Conservation (phyloP, 768 basidiomycete genomes). For the Sporobolomyces phaffii region DNA sequence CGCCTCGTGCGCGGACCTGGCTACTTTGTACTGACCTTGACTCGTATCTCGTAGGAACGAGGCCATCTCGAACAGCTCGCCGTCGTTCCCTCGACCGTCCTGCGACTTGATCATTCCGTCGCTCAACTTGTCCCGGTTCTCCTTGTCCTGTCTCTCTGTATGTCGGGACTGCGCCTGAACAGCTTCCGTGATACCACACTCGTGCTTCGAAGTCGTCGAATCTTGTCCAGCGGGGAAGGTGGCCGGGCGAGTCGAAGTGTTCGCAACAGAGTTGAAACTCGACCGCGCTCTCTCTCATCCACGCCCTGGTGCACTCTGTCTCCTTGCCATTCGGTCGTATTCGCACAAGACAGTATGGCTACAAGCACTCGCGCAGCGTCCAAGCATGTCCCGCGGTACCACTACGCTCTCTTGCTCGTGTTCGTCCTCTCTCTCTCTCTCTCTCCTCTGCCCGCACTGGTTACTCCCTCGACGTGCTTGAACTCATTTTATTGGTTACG, state of each 20-base stretch:
- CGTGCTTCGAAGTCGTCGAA: too few species aligned
- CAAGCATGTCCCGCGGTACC: not conserved
- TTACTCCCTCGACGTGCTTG: too few species aligned
- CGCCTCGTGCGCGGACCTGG: too few species aligned
- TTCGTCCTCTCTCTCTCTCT: not conserved
- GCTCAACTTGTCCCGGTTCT: not conserved
- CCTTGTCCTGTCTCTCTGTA: not conserved
- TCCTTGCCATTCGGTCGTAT: not conserved
- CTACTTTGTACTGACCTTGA: too few species aligned
- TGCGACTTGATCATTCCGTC: not conserved
- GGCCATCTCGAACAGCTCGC: not conserved
- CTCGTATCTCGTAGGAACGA: not conserved
- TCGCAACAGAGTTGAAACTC: not conserved
- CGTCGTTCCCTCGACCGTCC: not conserved
- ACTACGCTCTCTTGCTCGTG: conserved; percentile 24
- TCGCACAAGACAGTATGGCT: not conserved
- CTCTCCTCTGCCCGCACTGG: too few species aligned
- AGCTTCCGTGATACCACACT: too few species aligned
- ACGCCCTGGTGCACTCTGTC: too few species aligned
- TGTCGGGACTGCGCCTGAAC: too few species aligned
- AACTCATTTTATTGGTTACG: too few species aligned
- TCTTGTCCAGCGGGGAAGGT: too few species aligned
- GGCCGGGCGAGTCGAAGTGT: not conserved
- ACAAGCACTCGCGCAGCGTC: too few species aligned
- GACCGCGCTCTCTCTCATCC: not conserved